Evolutionary conservation across 2,329 filamentous ascomycete species (phyloP).

Genomic region (Corynespora cassiicola): DNA sequence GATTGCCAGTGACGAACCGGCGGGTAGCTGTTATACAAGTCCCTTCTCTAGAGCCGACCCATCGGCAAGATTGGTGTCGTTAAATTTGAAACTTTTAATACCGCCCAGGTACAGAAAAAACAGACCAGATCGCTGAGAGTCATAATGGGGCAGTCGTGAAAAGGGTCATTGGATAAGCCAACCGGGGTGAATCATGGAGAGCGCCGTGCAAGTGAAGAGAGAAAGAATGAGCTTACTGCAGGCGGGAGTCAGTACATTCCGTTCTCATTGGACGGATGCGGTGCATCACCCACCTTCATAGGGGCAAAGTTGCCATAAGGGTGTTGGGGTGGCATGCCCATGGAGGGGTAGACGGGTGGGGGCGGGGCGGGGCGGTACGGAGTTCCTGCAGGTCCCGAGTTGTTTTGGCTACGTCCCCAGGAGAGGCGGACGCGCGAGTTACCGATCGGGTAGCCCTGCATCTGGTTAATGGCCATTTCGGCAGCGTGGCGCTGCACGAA

Average conservation of each 20-base stretch:
- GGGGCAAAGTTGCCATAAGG: constrained; percentile 71
- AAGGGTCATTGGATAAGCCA: constrained; percentile 43
- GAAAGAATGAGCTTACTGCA: constrained; percentile 47
- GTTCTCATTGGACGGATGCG: not conserved
- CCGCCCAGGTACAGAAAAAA: constrained; percentile 42
- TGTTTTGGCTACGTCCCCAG: constrained; percentile 99
- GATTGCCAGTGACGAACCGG: constrained; percentile 39
- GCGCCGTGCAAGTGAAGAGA: constrained; percentile 43
- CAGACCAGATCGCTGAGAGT: constrained; percentile 45
- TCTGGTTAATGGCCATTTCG: constrained; percentile 99
- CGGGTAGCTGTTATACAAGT: constrained; percentile 47
- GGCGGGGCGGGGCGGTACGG: constrained; percentile 94
- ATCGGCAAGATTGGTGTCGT: constrained; percentile 42
- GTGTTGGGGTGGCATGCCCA: constrained; percentile 70
- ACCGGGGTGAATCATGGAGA: constrained; percentile 42
- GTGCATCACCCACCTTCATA: constrained; percentile 63
- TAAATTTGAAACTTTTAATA: constrained; percentile 49
- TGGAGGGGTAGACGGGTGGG: constrained; percentile 73
- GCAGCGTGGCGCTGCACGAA: constrained; percentile 98
- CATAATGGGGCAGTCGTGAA: constrained; percentile 47
- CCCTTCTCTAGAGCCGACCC: constrained; percentile 36
- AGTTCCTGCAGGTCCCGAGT: constrained; percentile 93
- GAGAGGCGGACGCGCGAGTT: constrained; percentile 97
- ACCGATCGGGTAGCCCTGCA: constrained; percentile 99
- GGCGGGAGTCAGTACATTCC: constrained; percentile 21